A percentile compares a stretch with the other conserved stretches of the same genome.
These are phyloP conservation scores for Eucalyptus victrix DNA, from an alignment of 345 rosid species.

Conservation along the genomic window DNA sequence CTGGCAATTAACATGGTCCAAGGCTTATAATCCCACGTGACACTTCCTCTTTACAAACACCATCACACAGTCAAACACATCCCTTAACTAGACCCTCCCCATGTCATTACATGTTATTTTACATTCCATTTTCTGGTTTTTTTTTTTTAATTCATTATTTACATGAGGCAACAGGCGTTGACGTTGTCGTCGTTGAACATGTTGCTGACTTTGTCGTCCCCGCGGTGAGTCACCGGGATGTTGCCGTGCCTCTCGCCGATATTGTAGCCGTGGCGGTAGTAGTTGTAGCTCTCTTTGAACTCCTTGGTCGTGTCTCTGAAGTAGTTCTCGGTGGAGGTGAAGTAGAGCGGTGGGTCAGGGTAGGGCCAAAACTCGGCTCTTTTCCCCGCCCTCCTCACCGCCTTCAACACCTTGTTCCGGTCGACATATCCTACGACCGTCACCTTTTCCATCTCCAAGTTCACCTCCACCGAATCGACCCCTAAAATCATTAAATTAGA, in stretches of 20 bases:
- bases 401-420: conserved; percentile 73
- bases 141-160: background rate
- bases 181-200: conserved; percentile 89
- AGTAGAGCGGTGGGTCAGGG: conserved; percentile 77
- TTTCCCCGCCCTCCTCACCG: conserved; percentile 80
- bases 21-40: background rate
- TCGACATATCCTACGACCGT: conserved; percentile 80
- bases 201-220: conserved; percentile 90
- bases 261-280: conserved; percentile 78
- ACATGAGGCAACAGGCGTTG: conserved; percentile 81
- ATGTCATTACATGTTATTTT: background rate
- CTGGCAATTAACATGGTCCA: background rate
- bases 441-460: conserved; percentile 60
- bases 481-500: conserved; percentile 11
- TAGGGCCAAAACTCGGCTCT: conserved; percentile 95
- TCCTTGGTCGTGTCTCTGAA: conserved; percentile 71
- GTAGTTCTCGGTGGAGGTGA: conserved; percentile 48
- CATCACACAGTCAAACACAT: conserved; percentile 1
- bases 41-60: background rate
- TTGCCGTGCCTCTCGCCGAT: conserved; percentile 51
- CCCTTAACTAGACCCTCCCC: conserved; percentile 7
- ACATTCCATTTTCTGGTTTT: background rate
- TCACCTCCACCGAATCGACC: conserved; percentile 71
- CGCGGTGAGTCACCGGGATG: conserved; percentile 54
- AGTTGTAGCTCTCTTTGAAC: conserved; percentile 80